Evolutionary conservation across 1,284 basidiomycete genomes (phyloP), one percentile per base, ranked within the genome.

Genomic region (Sanghuangporus weigelae): DNA sequence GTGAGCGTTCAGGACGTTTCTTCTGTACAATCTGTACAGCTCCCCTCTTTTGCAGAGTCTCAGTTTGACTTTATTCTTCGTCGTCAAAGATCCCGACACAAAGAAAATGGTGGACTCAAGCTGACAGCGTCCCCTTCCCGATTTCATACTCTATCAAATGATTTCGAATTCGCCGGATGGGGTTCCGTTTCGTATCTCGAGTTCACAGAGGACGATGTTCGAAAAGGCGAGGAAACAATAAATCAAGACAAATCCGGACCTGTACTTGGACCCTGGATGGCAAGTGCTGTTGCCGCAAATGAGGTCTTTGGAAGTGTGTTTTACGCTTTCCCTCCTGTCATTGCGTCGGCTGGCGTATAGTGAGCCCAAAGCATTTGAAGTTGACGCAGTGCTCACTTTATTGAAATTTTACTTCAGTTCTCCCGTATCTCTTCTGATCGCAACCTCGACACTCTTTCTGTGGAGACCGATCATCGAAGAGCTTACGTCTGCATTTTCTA

Each of bases 391-490:
- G 10, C 44, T n/a, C 3, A 2, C 16, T 16, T n/a, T 46, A n/a
- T 14, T 31, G 51, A 31, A 63, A 57, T 31, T 56, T 19, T 31
- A 16, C 38, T 50, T 49, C 64, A 88, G 86, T 67, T 89, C 89
- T 4, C 89, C 89, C 0, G 79, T 90, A 39, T 84, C 86, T 19
- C 73, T 90, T 50, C 77, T 87, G 44, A 70, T 85, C 36, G 84
- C 87, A 0, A 82, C 84, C 0, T 70, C 85, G 19, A 78, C 85
- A 1, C 70, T 89, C 2, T 85, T 86, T 67, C 70, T 90, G 23
- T 90, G 86, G 83, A 81, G 86, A 21, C 89, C 88, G 3, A 79
- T 90, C 50, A 84, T 90, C 81, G 78, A 83, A 67, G 89, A 90
- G 69, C 73, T 90, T 7, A 85, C 80, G 0, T 83, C 84, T 8